Base-by-base conservation (phyloP, 768 basidiomycete genomes). In the Brasilioporus rufonigricans region DNA sequence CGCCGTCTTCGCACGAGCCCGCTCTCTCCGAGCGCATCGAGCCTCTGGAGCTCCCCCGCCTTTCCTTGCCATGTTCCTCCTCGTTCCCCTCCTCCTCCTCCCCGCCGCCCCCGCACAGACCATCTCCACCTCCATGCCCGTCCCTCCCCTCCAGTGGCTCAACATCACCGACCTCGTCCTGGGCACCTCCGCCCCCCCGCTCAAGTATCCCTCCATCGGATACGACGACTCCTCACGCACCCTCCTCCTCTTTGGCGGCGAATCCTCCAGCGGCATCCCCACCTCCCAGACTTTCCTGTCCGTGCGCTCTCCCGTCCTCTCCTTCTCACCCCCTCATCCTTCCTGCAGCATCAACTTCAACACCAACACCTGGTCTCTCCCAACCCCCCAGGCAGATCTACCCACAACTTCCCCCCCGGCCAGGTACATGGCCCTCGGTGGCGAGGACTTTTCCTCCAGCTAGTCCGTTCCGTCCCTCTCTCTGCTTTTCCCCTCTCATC, bases 371-470 rank as follows among this genome's bases (percentile, higher is more conserved):
- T 93, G 91, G 91, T 75, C 77, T 12, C 68, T 62, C 12, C 87
- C 87, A 6, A 61, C 64, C 3, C 80, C 86, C 23, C 81, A 85
- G 21, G 10, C 70, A 13, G 76, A 72, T 67, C 78, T 86, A 8
- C 70, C 70, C n/a, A 56, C 66, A 23, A 63, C 64, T 0, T 68
- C 69, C 8, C 90, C 90, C 9, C 74, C 86, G 14, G 77, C 86
- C 27, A 78, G 88, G 65, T 85, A 81, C 69, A 79, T 80, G 38
- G 82, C 86, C 27, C 63, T 90, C 38, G 73, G 80, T 40, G 91
- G 87, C 6, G 72, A 75, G 21, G 91, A 92, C 73, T 81, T 80
- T 58, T 90, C 89, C 43, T 87, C 89, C 12, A 92, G 86, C 86
- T 88, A 91, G 89, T 89, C 53, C 61, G 88, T 80, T 38, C 27